These are phyloP conservation scores for Penicillium desertorum DNA, from an alignment of 495 filamentous ascomycete genomes.

Conservation along the genomic window DNA sequence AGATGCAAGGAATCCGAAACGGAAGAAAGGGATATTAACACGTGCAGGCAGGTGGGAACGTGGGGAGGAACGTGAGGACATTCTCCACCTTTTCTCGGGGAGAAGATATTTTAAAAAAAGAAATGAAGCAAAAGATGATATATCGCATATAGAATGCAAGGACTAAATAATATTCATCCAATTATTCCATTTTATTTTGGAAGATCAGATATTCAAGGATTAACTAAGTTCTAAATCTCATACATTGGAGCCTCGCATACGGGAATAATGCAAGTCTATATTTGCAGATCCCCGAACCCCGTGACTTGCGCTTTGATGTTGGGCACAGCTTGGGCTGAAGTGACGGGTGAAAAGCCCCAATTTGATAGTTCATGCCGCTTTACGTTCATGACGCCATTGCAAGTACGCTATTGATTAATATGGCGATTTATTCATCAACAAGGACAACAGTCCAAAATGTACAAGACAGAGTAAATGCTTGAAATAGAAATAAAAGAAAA, in stretches of 20 bases:
- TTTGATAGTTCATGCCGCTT: not conserved
- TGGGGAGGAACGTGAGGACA: not conserved
- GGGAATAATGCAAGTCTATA: conserved; percentile 19
- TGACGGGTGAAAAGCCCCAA: not conserved
- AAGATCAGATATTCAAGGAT: no score
- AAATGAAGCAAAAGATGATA: no score
- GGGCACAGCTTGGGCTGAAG: conserved; percentile 20
- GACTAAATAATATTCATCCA: no score
- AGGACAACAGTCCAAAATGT: not conserved
- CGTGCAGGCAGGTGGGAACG: not conserved
- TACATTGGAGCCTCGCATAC: no score
- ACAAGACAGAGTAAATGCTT: not conserved
- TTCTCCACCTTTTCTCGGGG: not conserved
- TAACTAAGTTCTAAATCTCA: no score
- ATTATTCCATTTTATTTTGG: no score
- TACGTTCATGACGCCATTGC: not conserved
- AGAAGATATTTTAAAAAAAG: no score
- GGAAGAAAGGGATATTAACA: no score
- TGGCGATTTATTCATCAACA: not conserved
- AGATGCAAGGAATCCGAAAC: not conserved
- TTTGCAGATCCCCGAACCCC: conserved; percentile 23
- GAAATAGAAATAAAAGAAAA: not conserved
- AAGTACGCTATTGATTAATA: conserved; percentile 14
- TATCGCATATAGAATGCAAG: no score
- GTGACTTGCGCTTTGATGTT: conserved; percentile 27